Evolutionary conservation across 768 basidiomycete species (phyloP), one percentile per base, ranked within the genome.

Genomic region (Clitopilus passeckerianus): DNA sequence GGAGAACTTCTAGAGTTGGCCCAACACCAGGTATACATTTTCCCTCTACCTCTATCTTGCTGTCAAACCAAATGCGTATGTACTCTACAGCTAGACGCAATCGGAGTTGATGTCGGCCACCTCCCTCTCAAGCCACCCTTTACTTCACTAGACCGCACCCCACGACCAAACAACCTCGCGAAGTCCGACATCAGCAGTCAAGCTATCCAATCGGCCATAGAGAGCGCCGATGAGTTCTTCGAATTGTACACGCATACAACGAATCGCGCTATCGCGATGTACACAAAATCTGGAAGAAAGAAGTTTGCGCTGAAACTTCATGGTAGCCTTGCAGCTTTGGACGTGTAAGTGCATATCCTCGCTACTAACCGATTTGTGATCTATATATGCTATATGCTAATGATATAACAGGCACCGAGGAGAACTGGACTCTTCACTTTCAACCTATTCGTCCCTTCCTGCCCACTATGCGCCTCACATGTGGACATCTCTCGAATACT

Each of bases 1-100:
- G 95, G 89, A n/a, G 95, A 97, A 69, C 78, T 98, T 16, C 74
- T 91, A 1, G 91, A 98, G 62, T 80, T 97, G n/a, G 91, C 94
- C 10, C 83, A 90, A 60, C 83, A 82, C 59, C 95, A 98, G 79
- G 95, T 93, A 65, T 56, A 72, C 54, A 60, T 30, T 62, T 20
- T 61, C 33, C 18, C 60, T 50, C 59, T 5, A 50, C 46, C 24
- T 9, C 57, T 15, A 20, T 46, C 7, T 30, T 30, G 27, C 27
- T 30, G 27, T 30, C 4, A 30, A 30, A 30, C 16, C 23, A 6
- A 5, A 46, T 14, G 34, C 30, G 64, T 34, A 56, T 44, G 50
- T 54, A 22, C 57, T 56, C 33, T 46, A 8, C 63, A 98, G 94
- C 82, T 98, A 52, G 94, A 97, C 69, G 77, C 87, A 37, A 81